Conservation (phyloP, 345 rosid genomes). For the Gossypium arboreum region DNA sequence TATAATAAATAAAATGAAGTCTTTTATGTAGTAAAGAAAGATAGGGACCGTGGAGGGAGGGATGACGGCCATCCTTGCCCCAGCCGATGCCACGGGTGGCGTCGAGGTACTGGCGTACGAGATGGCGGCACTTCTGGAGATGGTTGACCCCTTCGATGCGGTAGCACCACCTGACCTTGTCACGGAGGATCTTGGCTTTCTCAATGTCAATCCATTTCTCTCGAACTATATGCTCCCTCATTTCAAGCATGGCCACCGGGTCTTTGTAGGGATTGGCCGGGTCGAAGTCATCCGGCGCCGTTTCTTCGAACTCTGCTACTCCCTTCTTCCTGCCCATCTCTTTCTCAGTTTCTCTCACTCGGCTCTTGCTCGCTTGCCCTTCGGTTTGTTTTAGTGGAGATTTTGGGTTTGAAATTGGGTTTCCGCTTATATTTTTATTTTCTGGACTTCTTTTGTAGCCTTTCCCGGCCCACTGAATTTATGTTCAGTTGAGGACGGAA, state of each 20-base stretch:
- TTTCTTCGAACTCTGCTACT: conserved; percentile 81
- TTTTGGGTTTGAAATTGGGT: background rate
- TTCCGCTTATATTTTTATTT: background rate
- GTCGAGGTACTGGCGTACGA: conserved; percentile 86
- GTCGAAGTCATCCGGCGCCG: conserved; percentile 97
- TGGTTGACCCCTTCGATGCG: conserved; percentile 97
- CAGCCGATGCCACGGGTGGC: conserved; percentile 98
- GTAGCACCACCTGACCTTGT: conserved; percentile 90
- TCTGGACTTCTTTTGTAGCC: background rate
- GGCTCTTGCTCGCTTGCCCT: background rate
- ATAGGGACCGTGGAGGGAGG: conserved; percentile 67
- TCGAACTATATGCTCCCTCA: conserved; percentile 91
- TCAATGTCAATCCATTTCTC: conserved; percentile 99
- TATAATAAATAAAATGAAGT: background rate
- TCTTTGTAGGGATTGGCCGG: conserved; percentile 82
- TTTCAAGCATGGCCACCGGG: conserved; percentile 97
- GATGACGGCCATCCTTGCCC: conserved; percentile 98
- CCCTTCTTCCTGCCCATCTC: conserved; percentile 93
- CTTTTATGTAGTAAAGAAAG: background rate
- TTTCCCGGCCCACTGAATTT: background rate
- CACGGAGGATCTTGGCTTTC: conserved; percentile 95
- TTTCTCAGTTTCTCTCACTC: background rate
- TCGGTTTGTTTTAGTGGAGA: background rate
- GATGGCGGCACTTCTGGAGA: conserved; percentile 95
- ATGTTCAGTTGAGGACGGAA: background rate